A percentile compares a stretch with the other conserved stretches of the same genome.
Conservation (phyloP, 2,329 filamentous ascomycete species). For the Raffaelea ambrosiae region DNA sequence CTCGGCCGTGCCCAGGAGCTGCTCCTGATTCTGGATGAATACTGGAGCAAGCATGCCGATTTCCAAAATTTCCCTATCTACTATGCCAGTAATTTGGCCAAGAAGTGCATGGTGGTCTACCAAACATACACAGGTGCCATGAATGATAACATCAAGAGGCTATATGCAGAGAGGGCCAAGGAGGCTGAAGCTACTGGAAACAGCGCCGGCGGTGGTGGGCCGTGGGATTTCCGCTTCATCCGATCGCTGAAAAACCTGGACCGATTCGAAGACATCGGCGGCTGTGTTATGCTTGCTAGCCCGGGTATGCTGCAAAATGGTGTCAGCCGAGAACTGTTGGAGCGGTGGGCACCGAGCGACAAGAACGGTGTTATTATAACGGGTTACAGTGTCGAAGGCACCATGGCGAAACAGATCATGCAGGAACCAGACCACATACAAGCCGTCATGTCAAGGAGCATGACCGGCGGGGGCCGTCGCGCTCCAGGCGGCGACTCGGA, state of each 20-base stretch:
- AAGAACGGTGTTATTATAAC: conserved; percentile 99
- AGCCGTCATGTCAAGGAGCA: conserved; percentile 74
- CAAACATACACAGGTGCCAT: conserved; percentile 97
- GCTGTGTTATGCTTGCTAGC: conserved; percentile 94
- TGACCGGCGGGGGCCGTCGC: conserved; percentile 51
- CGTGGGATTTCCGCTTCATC: conserved; percentile 96
- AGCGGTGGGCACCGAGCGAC: conserved; percentile 91
- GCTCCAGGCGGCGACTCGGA: conserved; percentile 64
- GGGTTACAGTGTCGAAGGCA: conserved; percentile 96
- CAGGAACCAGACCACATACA: conserved; percentile 93
- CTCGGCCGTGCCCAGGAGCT: conserved; percentile 90
- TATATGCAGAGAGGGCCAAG: conserved; percentile 89
- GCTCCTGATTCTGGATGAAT: conserved; percentile 90
- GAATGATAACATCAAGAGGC: conserved; percentile 97
- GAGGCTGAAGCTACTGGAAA: conserved; percentile 78
- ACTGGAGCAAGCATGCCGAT: conserved; percentile 85
- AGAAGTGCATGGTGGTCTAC: conserved; percentile 98
- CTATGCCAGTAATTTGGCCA: conserved; percentile 89
- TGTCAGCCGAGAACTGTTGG: conserved; percentile 83
- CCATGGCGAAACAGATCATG: conserved; percentile 94
- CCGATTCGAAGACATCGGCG: conserved; percentile 89
- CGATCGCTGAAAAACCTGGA: conserved; percentile 87
- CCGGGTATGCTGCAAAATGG: conserved; percentile 98
- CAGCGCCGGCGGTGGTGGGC: conserved; percentile 65
- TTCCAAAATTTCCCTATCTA: conserved; percentile 91